These are phyloP conservation scores for Blastocystis sp. DNA, from an alignment of 352 stramenopile genomes.

Conservation along the genomic window DNA sequence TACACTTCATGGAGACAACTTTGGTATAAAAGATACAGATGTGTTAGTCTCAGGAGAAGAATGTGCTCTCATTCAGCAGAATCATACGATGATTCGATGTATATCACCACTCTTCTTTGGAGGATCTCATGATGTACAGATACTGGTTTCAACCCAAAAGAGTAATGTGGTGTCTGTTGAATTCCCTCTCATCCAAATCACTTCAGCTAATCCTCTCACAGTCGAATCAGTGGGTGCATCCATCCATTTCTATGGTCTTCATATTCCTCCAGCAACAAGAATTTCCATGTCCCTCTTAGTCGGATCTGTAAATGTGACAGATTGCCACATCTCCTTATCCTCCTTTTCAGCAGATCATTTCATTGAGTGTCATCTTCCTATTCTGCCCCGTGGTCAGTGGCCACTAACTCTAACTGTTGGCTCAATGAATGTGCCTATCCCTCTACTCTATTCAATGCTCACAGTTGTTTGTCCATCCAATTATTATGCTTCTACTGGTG, in stretches of 20 bases:
- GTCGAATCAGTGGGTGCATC: not conserved
- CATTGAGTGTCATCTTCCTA: constrained; percentile 35
- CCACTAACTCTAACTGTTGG: not conserved
- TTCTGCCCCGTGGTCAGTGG: not conserved
- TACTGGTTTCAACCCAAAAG: not conserved
- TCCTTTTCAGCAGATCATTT: not conserved
- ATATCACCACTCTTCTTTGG: constrained; percentile 11
- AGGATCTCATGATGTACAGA: not conserved
- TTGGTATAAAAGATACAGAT: not conserved
- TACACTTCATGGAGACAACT: not conserved
- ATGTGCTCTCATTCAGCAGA: constrained; percentile 15
- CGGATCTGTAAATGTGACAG: not conserved
- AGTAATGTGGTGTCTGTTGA: not conserved
- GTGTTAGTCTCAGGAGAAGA: constrained; percentile 3
- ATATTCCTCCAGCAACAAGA: not conserved
- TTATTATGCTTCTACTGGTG: not conserved
- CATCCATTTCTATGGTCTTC: not conserved
- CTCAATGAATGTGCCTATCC: not conserved
- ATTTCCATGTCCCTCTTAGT: not conserved
- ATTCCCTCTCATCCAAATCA: not conserved
- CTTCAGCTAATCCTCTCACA: not conserved
- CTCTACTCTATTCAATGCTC: not conserved
- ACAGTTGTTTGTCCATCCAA: not conserved
- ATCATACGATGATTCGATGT: not conserved
- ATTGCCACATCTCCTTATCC: not conserved